These are phyloP conservation scores for Fusarium drepaniforme DNA, from an alignment of 2,329 filamentous ascomycete species.

Conservation along the genomic window DNA sequence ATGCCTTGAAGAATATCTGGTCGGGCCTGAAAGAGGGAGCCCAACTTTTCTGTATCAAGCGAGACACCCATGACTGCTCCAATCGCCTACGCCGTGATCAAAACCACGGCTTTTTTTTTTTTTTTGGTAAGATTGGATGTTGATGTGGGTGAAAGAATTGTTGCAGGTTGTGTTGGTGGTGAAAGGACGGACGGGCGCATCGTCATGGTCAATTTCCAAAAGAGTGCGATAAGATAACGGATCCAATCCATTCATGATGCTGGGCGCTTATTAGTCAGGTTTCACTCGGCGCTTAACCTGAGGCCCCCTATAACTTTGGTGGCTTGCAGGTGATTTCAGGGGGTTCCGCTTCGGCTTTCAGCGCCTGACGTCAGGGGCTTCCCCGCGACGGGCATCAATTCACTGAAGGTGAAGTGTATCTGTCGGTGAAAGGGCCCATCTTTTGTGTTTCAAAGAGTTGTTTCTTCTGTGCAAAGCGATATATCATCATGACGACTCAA, in stretches of 20 bases:
- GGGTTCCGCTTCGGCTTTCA: constrained; percentile 21
- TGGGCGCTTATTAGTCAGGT: constrained; percentile 41
- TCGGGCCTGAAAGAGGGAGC: constrained; percentile 65
- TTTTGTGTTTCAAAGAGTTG: not conserved
- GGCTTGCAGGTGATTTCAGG: constrained; percentile 28
- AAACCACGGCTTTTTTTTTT: constrained; percentile 38
- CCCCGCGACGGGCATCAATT: constrained; percentile 29
- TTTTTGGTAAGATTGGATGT: constrained; percentile 19
- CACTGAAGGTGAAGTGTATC: not conserved
- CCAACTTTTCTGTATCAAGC: constrained; percentile 64
- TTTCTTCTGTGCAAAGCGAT: not conserved
- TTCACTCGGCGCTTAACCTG: constrained; percentile 3
- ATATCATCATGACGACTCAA: constrained; percentile 54
- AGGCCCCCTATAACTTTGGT: constrained; percentile 10
- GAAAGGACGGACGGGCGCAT: constrained; percentile 23
- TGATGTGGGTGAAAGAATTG: constrained; percentile 17
- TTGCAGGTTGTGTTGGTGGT: constrained; percentile 27
- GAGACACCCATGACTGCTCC: constrained; percentile 53
- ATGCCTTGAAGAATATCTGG: constrained; percentile 69
- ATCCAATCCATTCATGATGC: constrained; percentile 15
- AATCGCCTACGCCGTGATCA: constrained; percentile 14
- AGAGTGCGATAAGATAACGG: constrained; percentile 44
- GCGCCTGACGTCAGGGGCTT: constrained; percentile 34
- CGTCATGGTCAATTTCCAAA: constrained; percentile 39
- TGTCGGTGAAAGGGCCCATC: not conserved